Base-by-base conservation (phyloP, 2,329 filamentous ascomycete genomes). In the Aspergillus calidoustus region DNA sequence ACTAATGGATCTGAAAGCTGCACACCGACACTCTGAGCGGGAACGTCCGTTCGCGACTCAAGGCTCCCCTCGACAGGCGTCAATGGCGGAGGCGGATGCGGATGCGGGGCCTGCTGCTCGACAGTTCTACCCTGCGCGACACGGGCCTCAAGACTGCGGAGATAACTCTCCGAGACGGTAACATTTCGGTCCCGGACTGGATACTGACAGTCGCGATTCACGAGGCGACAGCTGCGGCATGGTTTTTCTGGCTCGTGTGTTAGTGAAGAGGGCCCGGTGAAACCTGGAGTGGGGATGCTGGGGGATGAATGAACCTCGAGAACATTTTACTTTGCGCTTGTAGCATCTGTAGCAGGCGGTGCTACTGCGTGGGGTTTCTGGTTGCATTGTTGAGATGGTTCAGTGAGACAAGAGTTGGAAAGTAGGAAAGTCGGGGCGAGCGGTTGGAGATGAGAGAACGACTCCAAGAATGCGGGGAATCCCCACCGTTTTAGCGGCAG, bases 311-410 rank as follows among this genome's bases (percentile, higher is more conserved):
- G 31, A 23, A 58, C 56, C 56, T 22, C 47, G 46, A 5, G 46
- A 50, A 17, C 56, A 52, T 43, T 58, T 58, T 22, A 58, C 56
- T 52, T 58, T 58, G 25, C 49, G 56, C 22, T 50, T 58, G 17
- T 50, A 50, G 25, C 56, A 58, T 17, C 48, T 34, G 17, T 52
- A 44, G n/a, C 56, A 58, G 15, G 56, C 56, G 9, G 46, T 58
- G 48, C 31, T 25, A 6, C 31, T 43, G 31, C 34, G 50, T n/a
- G 31, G n/a, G 13, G 6, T 53, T 43, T 31, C 13, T 15, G 31
- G n/a, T 22, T 41, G 50, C 31, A 43, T 53, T 15, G 34, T 4
- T 13, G 15, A 4, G 3, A 2, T 5, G 11, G 4, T 41, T 41
- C 34, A 17, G 11, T 41, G 34, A 41, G 31, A 38, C 2, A 38